phyloP scores from a whole-genome alignment of 2,329 filamentous ascomycete genomes.

The Paracorniculantispora psalliotae region DNA sequence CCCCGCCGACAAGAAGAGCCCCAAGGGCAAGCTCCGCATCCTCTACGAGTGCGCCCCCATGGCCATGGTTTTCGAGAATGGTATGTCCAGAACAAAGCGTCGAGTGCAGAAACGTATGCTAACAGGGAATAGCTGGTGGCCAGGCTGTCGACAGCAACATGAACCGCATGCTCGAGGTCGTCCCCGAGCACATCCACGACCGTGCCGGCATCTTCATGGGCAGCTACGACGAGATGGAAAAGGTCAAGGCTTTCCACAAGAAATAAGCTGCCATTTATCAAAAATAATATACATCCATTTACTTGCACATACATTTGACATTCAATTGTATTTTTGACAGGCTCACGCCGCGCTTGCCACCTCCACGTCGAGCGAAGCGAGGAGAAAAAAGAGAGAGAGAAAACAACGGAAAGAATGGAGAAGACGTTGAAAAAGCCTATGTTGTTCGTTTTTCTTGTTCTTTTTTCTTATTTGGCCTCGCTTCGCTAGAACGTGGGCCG shows the following conservation, averaged over 20 bases:
- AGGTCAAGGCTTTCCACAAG: slow-evolving; percentile 83
- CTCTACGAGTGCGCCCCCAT: slow-evolving; percentile 98
- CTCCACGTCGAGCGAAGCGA: too few relatives aligned
- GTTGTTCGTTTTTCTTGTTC: too few relatives aligned
- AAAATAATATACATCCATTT: slow-evolving; percentile 3
- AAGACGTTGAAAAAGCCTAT: too few relatives aligned
- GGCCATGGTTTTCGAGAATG: slow-evolving; percentile 98
- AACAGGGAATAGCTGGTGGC: slow-evolving; percentile 64
- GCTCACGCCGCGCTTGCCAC: too few relatives aligned
- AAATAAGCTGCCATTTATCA: not conserved
- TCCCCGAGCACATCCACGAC: slow-evolving; percentile 92
- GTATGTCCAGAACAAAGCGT: slow-evolving; percentile 44
- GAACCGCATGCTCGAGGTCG: slow-evolving; percentile 82
- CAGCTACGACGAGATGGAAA: slow-evolving; percentile 90
- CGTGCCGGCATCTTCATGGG: slow-evolving; percentile 94
- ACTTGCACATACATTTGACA: too few relatives aligned
- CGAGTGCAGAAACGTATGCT: not conserved
- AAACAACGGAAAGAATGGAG: too few relatives aligned
- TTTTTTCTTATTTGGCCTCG: too few relatives aligned
- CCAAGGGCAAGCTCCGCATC: slow-evolving; percentile 96
- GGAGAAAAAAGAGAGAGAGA: too few relatives aligned
- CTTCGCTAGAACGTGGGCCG: too few relatives aligned
- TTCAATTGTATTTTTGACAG: too few relatives aligned
- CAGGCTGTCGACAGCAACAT: slow-evolving; percentile 89
- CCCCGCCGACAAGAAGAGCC: slow-evolving; percentile 94